phyloP scores from a whole-genome alignment of 1,139 yeast species.

The Suhomyces bribrorum region DNA sequence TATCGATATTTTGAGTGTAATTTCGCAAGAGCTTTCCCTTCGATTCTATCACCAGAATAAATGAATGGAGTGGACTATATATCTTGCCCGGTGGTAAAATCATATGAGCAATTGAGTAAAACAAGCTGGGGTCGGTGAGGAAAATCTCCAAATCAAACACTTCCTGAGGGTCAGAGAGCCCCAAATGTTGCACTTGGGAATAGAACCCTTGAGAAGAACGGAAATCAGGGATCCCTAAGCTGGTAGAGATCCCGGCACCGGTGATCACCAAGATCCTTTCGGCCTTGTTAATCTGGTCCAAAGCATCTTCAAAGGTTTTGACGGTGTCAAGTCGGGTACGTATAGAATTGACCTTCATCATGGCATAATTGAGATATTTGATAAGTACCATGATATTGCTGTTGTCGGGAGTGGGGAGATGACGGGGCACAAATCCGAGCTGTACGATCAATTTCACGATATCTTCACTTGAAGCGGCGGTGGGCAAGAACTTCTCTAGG shows the following conservation, averaged over 20 bases:
- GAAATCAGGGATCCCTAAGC: slow-evolving; percentile 93
- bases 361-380: slow-evolving; percentile 56
- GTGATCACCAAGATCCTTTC: slow-evolving; percentile 75
- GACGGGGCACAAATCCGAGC: slow-evolving; percentile 54
- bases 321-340: slow-evolving; percentile 56
- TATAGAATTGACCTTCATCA: slow-evolving; percentile 56
- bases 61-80: slow-evolving; percentile 86
- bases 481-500: slow-evolving; percentile 60
- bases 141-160: slow-evolving; percentile 82
- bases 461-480: slow-evolving; percentile 56
- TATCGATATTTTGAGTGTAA: slow-evolving; percentile 94
- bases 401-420: slow-evolving; percentile 29
- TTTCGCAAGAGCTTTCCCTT: slow-evolving; percentile 80
- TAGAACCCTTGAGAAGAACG: slow-evolving; percentile 89
- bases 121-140: slow-evolving; percentile 75
- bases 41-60: slow-evolving; percentile 72
- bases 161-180: slow-evolving; percentile 89
- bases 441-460: slow-evolving; percentile 49
- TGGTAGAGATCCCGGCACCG: slow-evolving; percentile 96
- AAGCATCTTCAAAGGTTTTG: slow-evolving; percentile 61
- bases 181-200: slow-evolving; percentile 61
- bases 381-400: slow-evolving; percentile 50
- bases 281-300: slow-evolving; percentile 54
- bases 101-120: slow-evolving; percentile 86
- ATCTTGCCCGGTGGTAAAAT: slow-evolving; percentile 75